These are phyloP conservation scores for Suillus discolor DNA, from an alignment of 768 basidiomycete species.

Conservation along the genomic window DNA sequence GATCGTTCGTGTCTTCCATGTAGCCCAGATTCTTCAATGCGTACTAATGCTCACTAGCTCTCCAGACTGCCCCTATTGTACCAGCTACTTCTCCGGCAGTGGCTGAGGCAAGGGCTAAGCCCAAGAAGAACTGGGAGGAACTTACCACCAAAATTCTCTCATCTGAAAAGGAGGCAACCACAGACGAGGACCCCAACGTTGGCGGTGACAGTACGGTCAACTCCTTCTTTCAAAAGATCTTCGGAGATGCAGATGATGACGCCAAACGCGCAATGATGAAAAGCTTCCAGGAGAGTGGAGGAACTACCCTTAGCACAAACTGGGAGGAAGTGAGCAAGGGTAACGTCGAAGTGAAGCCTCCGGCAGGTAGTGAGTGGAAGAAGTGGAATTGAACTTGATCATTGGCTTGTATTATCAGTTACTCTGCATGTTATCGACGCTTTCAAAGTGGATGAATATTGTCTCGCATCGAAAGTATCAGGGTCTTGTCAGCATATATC, in stretches of 20 bases:
- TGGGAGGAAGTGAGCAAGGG: slow-evolving; percentile 86
- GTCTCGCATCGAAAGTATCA: not conserved
- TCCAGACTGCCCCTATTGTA: slow-evolving; percentile 22
- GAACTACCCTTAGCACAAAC: slow-evolving; percentile 93
- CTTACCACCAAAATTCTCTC: slow-evolving; percentile 69
- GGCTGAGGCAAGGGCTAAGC: slow-evolving; percentile 36
- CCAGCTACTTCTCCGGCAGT: slow-evolving; percentile 39
- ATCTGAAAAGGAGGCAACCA: slow-evolving; percentile 67
- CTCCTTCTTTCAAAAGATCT: slow-evolving; percentile 90
- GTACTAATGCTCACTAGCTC: slow-evolving; percentile 25
- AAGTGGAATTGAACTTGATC: slow-evolving; percentile 55
- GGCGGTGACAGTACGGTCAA: slow-evolving; percentile 89
- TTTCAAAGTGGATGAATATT: slow-evolving; percentile 11
- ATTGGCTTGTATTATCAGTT: slow-evolving; percentile 4
- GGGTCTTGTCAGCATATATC: not conserved
- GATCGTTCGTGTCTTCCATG: slow-evolving; percentile 56
- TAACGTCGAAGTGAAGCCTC: slow-evolving; percentile 78
- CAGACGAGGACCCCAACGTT: slow-evolving; percentile 83
- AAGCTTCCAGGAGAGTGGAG: slow-evolving; percentile 93
- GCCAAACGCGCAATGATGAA: slow-evolving; percentile 97
- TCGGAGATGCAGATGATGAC: slow-evolving; percentile 87
- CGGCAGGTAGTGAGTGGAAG: slow-evolving; percentile 82
- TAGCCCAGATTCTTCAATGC: not conserved
- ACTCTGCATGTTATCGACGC: slow-evolving; percentile 14
- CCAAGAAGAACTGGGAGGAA: slow-evolving; percentile 88